Percentiles rank a stretch among this genome's conserved stretches.
phyloP scores from a whole-genome alignment of 495 filamentous ascomycete species.

The Penicillium canescens region DNA sequence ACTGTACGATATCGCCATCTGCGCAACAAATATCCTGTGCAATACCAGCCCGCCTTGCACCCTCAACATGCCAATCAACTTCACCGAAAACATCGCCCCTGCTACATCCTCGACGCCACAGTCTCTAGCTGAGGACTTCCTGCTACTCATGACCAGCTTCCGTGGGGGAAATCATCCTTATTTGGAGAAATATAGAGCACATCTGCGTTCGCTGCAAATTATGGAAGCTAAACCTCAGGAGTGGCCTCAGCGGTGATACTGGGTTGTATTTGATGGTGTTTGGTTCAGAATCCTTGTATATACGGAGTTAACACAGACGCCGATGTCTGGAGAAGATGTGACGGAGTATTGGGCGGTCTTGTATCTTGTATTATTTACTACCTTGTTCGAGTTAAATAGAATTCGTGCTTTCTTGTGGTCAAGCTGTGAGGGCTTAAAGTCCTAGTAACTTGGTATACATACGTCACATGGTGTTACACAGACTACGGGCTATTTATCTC shows the following conservation, averaged over 20 bases:
- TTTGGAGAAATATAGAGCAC: constrained; percentile 35
- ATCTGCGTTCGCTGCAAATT: constrained; percentile 29
- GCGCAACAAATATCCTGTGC: constrained; percentile 37
- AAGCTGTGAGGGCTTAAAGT: too few relatives aligned
- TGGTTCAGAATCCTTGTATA: too few relatives aligned
- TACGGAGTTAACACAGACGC: too few relatives aligned
- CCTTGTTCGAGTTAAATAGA: too few relatives aligned
- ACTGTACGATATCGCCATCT: constrained; percentile 41
- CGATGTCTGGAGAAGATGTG: too few relatives aligned
- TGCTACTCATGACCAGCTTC: constrained; percentile 36
- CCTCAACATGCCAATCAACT: constrained; percentile 9
- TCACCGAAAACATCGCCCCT: constrained; percentile 14
- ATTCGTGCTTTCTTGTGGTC: too few relatives aligned
- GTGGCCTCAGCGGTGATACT: constrained; percentile 24
- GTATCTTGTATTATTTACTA: neutral
- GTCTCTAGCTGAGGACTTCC: constrained; percentile 32
- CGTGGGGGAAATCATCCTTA: constrained; percentile 44
- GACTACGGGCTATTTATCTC: too few relatives aligned
- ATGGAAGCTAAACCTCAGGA: constrained; percentile 8
- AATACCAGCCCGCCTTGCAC: constrained; percentile 27
- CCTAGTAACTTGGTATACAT: too few relatives aligned
- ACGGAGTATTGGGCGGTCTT: too few relatives aligned
- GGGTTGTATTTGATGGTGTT: neutral
- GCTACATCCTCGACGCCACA: constrained; percentile 23
- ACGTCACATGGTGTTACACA: neutral